These are phyloP conservation scores for Cicer judaicum DNA, from an alignment of 306 rosid genomes.

Conservation along the genomic window DNA sequence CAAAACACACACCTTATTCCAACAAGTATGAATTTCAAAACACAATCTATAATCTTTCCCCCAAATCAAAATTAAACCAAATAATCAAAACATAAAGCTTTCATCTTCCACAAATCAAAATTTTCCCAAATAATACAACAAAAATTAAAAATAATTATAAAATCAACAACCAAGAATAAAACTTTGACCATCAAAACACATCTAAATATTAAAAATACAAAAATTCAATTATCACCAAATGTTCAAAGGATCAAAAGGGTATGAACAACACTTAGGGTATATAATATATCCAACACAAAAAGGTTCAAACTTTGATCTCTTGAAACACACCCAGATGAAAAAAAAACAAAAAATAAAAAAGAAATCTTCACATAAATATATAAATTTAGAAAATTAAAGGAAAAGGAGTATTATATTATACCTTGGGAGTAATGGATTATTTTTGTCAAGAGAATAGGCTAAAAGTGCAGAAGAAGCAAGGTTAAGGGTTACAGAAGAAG, in stretches of 20 bases:
- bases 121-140: neutral
- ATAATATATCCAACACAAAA: slow-evolving; percentile 8
- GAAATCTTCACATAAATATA: neutral
- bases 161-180: slow-evolving; percentile 6
- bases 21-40: neutral
- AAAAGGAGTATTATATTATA: slow-evolving; percentile 27
- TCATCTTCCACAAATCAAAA: slow-evolving; percentile 12
- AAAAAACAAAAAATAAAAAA: neutral
- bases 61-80: slow-evolving; percentile 9
- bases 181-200: neutral
- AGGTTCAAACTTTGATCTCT: slow-evolving; percentile 32
- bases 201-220: neutral
- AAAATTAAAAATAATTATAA: neutral
- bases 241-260: slow-evolving; percentile 7
- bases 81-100: slow-evolving; percentile 8
- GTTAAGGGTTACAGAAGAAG: slow-evolving; percentile 66
- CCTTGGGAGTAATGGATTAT: slow-evolving; percentile 80
- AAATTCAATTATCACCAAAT: slow-evolving; percentile 10
- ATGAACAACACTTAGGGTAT: neutral
- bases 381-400: neutral
- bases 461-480: slow-evolving; percentile 60
- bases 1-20: neutral
- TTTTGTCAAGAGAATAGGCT: slow-evolving; percentile 61
- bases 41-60: slow-evolving; percentile 7
- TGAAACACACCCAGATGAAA: slow-evolving; percentile 28